Percentiles rank a stretch among this genome's conserved stretches.
These are phyloP conservation scores for Chalciporus sp. DNA, from an alignment of 1,284 basidiomycete species.

Conservation along the genomic window DNA sequence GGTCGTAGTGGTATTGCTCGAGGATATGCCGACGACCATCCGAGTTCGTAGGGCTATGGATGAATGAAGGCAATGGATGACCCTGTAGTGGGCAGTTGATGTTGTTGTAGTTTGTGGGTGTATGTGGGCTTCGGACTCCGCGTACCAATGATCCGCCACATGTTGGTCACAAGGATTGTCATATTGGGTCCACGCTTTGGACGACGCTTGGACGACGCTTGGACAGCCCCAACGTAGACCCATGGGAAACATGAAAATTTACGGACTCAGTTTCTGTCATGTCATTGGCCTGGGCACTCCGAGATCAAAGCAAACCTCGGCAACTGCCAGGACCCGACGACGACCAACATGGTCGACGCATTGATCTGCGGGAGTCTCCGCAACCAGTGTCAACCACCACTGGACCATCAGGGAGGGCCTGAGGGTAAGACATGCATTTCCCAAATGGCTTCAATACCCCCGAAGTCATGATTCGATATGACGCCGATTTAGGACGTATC, in stretches of 20 bases:
- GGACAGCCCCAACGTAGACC: background rate
- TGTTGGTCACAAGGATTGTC: no score
- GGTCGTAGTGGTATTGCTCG: conserved; percentile 89
- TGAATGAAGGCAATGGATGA: background rate
- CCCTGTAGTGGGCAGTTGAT: background rate
- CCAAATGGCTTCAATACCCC: conserved; percentile 6
- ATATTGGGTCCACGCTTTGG: background rate
- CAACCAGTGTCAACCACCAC: no score
- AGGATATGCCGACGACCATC: conserved; percentile 70
- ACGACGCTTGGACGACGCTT: background rate
- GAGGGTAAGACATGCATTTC: background rate
- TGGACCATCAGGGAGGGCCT: conserved; percentile 1
- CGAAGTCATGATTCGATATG: conserved; percentile 5
- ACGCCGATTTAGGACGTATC: conserved; percentile 3
- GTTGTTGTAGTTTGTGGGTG: background rate
- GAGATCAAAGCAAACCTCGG: conserved; percentile 7
- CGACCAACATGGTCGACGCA: background rate
- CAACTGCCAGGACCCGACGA: conserved; percentile 6
- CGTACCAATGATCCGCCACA: background rate
- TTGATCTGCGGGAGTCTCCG: background rate
- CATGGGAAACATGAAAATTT: background rate
- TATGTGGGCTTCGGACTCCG: background rate
- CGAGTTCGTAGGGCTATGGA: background rate
- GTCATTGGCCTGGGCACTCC: background rate
- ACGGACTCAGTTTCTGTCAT: background rate